These are phyloP conservation scores for Tuber magnatum DNA, from an alignment of 495 filamentous ascomycete species.

Conservation along the genomic window DNA sequence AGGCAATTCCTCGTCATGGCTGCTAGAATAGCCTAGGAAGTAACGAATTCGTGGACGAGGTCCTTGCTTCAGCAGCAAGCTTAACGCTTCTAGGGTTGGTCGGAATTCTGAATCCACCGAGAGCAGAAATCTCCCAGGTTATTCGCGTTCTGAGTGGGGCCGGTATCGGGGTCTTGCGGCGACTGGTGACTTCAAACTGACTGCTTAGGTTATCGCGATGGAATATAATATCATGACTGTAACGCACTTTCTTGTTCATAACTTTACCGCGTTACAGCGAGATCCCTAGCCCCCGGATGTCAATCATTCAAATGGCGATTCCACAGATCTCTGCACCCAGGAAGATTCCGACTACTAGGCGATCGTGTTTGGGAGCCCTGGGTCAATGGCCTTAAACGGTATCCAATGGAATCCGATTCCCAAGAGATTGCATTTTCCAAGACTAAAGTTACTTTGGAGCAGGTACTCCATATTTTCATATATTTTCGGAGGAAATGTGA, in stretches of 20 bases:
- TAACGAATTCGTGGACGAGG: slow-evolving; percentile 50
- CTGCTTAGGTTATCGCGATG: slow-evolving; percentile 60
- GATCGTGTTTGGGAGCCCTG: slow-evolving; percentile 53
- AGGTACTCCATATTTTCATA: slow-evolving; percentile 66
- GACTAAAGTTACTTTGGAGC: slow-evolving; percentile 68
- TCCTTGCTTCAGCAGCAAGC: slow-evolving; percentile 47
- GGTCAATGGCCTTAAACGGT: slow-evolving; percentile 52
- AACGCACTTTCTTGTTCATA: slow-evolving; percentile 42
- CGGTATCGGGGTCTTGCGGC: slow-evolving; percentile 61
- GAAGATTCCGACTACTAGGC: slow-evolving; percentile 12
- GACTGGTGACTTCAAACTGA: slow-evolving; percentile 68
- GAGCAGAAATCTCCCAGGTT: slow-evolving; percentile 58
- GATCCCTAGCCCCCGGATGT: not conserved
- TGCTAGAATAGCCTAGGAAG: slow-evolving; percentile 42
- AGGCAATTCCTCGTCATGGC: slow-evolving; percentile 45
- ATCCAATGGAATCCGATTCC: slow-evolving; percentile 55
- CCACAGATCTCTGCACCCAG: not conserved
- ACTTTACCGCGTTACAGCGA: slow-evolving; percentile 42
- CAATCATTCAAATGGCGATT: not conserved
- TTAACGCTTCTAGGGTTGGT: slow-evolving; percentile 58
- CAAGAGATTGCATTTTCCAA: slow-evolving; percentile 61
- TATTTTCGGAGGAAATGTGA: slow-evolving; percentile 54
- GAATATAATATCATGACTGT: slow-evolving; percentile 60
- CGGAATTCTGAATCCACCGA: slow-evolving; percentile 61
- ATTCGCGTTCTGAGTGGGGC: slow-evolving; percentile 53